These are phyloP conservation scores for barley (Hordeum vulgare) DNA, from an alignment of 176 grass and related monocot species.

Conservation along the genomic window DNA sequence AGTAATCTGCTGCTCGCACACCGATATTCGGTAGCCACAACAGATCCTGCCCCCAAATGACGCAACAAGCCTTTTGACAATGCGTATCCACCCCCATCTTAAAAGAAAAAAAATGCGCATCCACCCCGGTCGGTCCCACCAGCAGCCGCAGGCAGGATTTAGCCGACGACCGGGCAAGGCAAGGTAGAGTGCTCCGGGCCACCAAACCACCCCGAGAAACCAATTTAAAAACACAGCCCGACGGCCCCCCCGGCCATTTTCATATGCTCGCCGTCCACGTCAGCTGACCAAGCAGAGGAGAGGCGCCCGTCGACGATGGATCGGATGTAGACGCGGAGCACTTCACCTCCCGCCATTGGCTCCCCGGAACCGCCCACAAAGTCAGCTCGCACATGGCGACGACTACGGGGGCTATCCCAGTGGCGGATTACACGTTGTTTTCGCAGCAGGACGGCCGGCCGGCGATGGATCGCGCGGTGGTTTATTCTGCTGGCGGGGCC, in stretches of 20 bases:
- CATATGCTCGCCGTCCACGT: constrained; percentile 23
- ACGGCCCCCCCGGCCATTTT: background rate
- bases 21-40: background rate
- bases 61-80: background rate
- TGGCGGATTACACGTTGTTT: background rate
- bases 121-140: background rate
- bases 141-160: background rate
- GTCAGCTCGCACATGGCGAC: constrained; percentile 36
- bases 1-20: no score
- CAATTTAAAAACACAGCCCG: background rate
- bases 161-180: background rate
- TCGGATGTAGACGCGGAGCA: background rate
- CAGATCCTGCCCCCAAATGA: constrained; percentile 6
- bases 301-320: no score
- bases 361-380: background rate
- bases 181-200: constrained; percentile 2
- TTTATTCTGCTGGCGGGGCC: no score
- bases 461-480: background rate
- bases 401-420: background rate
- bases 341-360: constrained; percentile 23
- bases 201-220: background rate
- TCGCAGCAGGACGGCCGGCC: background rate
- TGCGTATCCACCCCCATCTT: background rate
- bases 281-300: background rate
- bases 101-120: no score